Base-by-base conservation (phyloP, 352 stramenopile genomes). In the Elongisporangium undulatum region DNA sequence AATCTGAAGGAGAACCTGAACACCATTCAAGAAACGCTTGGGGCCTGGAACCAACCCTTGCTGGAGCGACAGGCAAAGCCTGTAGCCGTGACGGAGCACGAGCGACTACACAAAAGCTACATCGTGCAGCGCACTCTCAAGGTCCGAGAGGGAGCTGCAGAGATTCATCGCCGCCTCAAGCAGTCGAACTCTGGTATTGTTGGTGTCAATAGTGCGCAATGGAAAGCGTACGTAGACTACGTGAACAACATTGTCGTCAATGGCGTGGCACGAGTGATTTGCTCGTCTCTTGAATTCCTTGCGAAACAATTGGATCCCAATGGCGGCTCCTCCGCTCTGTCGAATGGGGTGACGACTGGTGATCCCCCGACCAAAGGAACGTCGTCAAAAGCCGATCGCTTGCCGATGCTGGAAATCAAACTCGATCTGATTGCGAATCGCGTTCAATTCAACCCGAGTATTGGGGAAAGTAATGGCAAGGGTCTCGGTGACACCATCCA, bases 341-440 rank as follows among this genome's bases (percentile, higher is more conserved):
- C 12, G 34, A 45, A 12, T 45, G 34, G 34, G 17, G 34, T 13
- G 1, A 39, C 29, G 29, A 39, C 29, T 12, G 6, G 34, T 15
- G 34, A 45, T 10, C 5, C 12, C 34, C 34, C 34, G 34, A 45
- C 34, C 34, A 45, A 83, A 57, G 72, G 69, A 51, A 60, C 56
- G 1, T 65, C 65, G 26, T 58, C 71, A 0, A 88, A 89, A 29
- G 66, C 69, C 17, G 69, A 53, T 0, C 74, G 82, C 10, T 64
- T 98, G 29, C 96, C 97, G 23, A 96, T 99, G 85, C 85, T 99
- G 45, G 96, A 99, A 69, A 97, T 99, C 66, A 97, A 98, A 61
- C 76, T 99, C 6, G 89, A 98, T 72, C 68, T 99, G 38, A 94
- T 98, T 26, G 82, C 82, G 9, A 91, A 90, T 34, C 76, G 83